Conservation (phyloP, 2,329 filamentous ascomycete genomes). For the Ophiostoma quercus region DNA sequence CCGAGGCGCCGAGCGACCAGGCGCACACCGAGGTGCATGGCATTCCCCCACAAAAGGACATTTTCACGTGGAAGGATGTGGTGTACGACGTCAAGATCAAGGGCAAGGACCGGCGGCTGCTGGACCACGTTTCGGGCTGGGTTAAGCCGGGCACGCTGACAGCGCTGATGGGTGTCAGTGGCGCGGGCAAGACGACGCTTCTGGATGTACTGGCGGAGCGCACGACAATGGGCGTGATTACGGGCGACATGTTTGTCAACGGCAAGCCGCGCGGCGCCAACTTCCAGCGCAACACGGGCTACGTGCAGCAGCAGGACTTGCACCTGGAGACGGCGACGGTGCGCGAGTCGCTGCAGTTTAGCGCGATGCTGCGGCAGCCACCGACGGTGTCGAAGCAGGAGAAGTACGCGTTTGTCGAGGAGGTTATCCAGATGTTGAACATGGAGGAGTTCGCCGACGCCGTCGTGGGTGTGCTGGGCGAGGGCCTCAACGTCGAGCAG, state of each 20-base stretch:
- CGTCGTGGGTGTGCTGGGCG: conserved; percentile 81
- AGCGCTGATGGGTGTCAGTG: conserved; percentile 73
- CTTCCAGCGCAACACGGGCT: conserved; percentile 35
- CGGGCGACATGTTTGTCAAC: conserved; percentile 70
- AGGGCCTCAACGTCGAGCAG: conserved; percentile 71
- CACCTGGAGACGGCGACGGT: conserved; percentile 70
- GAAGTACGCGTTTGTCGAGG: conserved; percentile 71
- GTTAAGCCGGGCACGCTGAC: conserved; percentile 75
- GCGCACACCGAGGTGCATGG: neutral
- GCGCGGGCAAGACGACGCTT: conserved; percentile 84
- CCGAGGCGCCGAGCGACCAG: conserved; percentile 32
- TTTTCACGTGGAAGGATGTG: conserved; percentile 71
- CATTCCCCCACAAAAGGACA: conserved; percentile 44
- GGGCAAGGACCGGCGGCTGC: conserved; percentile 59
- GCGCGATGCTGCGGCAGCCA: conserved; percentile 66
- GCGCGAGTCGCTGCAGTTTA: conserved; percentile 69
- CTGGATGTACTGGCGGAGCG: conserved; percentile 76
- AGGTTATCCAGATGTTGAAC: conserved; percentile 79
- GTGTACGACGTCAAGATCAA: conserved; percentile 60
- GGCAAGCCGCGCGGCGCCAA: conserved; percentile 48
- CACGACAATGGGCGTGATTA: conserved; percentile 71
- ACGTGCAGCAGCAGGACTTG: conserved; percentile 78
- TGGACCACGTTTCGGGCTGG: conserved; percentile 78
- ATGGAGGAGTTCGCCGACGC: conserved; percentile 90
- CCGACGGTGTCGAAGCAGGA: conserved; percentile 58